Evolutionary conservation across 306 rosid genomes (phyloP), one percentile per base, ranked within the genome.

Genomic region (Medicago truncatula): DNA sequence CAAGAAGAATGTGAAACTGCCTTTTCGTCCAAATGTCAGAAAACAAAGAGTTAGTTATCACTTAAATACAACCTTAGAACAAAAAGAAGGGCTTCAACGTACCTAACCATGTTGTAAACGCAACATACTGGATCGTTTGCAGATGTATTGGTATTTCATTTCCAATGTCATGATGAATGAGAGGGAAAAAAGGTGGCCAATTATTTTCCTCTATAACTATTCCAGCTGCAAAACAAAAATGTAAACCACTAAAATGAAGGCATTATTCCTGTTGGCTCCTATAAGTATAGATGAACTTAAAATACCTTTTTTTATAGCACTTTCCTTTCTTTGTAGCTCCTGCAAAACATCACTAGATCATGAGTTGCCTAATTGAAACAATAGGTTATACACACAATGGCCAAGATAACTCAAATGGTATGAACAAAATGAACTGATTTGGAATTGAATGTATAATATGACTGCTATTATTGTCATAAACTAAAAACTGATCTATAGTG

Each of bases 141-240:
- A 92, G 94, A 86, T 96, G 99, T 67, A 96, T 18, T 15, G 99
- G 99, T 80, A 88, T 92, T 80, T 96, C 99, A 20, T 71, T 86
- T 49, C 88, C 83, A 79, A 96, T 87, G 80, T 96, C 97, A 69
- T 96, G 96, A 83, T 96, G 99, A 79, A 96, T 90, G 78, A 96
- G 5, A 50, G 99, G 99, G 31, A 74, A 85, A 83, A 86, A 83
- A 4, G 99, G 81, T 8, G 99, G 98, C 97, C 97, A 96, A 75
- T 92, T 96, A 68, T 96, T 92, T 63, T 87, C 93, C 86, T 88
- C 96, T 72, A 87, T 70, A 16, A 85, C 78, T 73, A 89, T 74
- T 77, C 98, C 99, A 86, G 94, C 98, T 96, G 96, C 86, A 77
- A 80, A 38, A 75, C 39, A 9, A 28, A 17, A 77, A 21, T 14